Percentiles rank a stretch among this genome's conserved stretches.
phyloP scores from a whole-genome alignment of 2,329 filamentous ascomycete species.

The Paecilomyces variotii region DNA sequence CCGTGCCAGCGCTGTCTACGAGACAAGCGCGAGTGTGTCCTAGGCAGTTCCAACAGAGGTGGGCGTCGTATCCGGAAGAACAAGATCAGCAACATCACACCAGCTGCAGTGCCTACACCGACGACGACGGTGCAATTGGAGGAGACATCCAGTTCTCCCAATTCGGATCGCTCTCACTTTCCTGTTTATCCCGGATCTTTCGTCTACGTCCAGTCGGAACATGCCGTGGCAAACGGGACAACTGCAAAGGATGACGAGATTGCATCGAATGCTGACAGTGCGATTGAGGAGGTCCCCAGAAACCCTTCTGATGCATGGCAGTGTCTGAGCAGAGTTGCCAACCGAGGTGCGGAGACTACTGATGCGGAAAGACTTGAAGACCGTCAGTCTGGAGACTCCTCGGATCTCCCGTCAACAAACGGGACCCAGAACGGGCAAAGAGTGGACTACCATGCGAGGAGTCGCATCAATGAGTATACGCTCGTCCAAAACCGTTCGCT shows the following conservation, averaged over 20 bases:
- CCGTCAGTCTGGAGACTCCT: conserved; percentile 14
- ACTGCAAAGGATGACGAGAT: conserved; percentile 31
- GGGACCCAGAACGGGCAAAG: conserved; percentile 18
- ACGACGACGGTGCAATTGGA: conserved; percentile 20
- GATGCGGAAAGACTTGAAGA: conserved; percentile 15
- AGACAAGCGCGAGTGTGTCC: conserved; percentile 51
- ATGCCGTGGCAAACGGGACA: conserved; percentile 17
- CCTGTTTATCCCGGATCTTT: conserved; percentile 25
- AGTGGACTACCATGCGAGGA: conserved; percentile 18
- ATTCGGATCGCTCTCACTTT: conserved; percentile 18
- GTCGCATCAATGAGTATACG: conserved; percentile 34
- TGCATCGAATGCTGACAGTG: conserved; percentile 26
- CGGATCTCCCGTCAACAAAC: conserved; percentile 17
- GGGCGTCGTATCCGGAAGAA: conserved; percentile 51
- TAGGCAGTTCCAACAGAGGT: conserved; percentile 52
- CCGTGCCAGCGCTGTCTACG: conserved; percentile 52
- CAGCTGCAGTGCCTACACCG: conserved; percentile 13
- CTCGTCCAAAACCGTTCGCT: conserved; percentile 37
- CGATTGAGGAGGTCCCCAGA: conserved; percentile 34
- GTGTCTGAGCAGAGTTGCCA: conserved; percentile 38
- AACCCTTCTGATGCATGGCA: conserved; percentile 45
- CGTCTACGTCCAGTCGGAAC: conserved; percentile 26
- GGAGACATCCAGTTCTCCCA: conserved; percentile 15
- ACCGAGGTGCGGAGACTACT: conserved; percentile 21
- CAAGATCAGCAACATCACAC: conserved; percentile 30